Conservation (phyloP, 2,329 filamentous ascomycete genomes). For the Exutisphaerella laricina region DNA sequence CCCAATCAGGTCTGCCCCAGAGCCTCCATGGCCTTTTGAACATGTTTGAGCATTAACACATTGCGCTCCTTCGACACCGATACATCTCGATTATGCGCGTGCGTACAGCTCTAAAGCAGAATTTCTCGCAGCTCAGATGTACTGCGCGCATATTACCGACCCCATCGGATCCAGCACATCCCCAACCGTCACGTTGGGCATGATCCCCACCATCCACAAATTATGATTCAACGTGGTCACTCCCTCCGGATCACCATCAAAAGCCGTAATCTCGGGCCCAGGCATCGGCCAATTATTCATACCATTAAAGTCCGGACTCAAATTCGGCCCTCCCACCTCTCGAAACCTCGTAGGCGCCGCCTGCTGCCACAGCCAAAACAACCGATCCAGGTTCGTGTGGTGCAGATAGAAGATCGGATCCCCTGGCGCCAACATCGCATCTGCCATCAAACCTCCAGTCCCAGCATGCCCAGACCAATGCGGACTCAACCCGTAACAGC, state of each 20-base stretch:
- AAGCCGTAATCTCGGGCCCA: constrained; percentile 19
- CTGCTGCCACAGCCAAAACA: constrained; percentile 20
- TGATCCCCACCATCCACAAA: constrained; percentile 18
- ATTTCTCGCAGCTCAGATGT: too few species aligned
- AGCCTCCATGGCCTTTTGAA: too few species aligned
- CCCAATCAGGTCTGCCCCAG: too few species aligned
- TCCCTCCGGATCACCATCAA: constrained; percentile 16
- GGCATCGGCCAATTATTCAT: constrained; percentile 17
- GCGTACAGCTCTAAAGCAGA: too few species aligned
- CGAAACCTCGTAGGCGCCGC: constrained; percentile 9
- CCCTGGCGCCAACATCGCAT: constrained; percentile 20
- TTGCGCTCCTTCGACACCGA: too few species aligned
- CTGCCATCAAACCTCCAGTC: constrained; percentile 18
- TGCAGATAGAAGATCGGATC: constrained; percentile 23
- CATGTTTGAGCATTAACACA: too few species aligned
- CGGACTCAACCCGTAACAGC: constrained; percentile 18
- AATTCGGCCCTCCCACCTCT: constrained; percentile 19
- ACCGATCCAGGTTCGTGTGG: constrained; percentile 21
- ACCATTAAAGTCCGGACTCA: constrained; percentile 13
- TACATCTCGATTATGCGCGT: too few species aligned
- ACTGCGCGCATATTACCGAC: constrained; percentile 13
- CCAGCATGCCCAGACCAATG: constrained; percentile 21
- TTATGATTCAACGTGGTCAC: constrained; percentile 19
- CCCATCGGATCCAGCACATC: constrained; percentile 18
- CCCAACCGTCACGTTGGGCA: constrained; percentile 20